phyloP scores from a whole-genome alignment of 495 filamentous ascomycete genomes.

The Trichoderma gamsii region DNA sequence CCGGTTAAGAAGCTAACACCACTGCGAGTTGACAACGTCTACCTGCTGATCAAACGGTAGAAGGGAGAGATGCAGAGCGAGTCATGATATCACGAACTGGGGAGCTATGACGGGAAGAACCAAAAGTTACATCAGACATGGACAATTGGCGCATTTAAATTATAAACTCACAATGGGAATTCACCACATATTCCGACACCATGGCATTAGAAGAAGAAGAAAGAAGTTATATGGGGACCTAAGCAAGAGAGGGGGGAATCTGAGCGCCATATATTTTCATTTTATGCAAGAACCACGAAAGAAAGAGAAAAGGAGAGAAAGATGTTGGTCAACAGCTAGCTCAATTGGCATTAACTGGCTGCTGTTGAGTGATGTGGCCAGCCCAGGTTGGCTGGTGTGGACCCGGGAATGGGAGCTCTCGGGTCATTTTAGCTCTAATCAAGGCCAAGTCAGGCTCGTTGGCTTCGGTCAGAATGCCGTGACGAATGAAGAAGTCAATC shows the following conservation, averaged over 20 bases:
- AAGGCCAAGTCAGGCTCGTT: slow-evolving; percentile 79
- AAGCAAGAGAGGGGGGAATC: background rate
- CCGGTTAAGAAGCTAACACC: slow-evolving; percentile 94
- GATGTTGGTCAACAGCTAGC: background rate
- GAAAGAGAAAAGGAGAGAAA: background rate
- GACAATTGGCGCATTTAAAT: too few relatives aligned
- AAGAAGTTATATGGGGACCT: too few relatives aligned
- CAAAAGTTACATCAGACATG: background rate
- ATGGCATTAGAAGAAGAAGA: too few relatives aligned
- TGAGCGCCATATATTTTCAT: background rate
- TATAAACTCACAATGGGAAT: too few relatives aligned
- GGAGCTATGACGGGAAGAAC: background rate
- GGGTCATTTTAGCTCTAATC: slow-evolving; percentile 69
- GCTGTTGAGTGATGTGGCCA: background rate
- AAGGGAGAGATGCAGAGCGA: background rate
- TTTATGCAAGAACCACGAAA: background rate
- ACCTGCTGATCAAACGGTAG: slow-evolving; percentile 88
- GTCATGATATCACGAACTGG: background rate
- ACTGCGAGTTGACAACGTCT: slow-evolving; percentile 84
- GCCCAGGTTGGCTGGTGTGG: slow-evolving; percentile 38
- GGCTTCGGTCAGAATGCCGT: slow-evolving; percentile 71
- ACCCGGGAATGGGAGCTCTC: slow-evolving; percentile 73
- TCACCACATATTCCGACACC: too few relatives aligned
- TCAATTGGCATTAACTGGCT: background rate
- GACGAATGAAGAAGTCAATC: slow-evolving; percentile 85